Evolutionary conservation across 1,284 basidiomycete genomes (phyloP).

Genomic region (Moesziomyces sp.): DNA sequence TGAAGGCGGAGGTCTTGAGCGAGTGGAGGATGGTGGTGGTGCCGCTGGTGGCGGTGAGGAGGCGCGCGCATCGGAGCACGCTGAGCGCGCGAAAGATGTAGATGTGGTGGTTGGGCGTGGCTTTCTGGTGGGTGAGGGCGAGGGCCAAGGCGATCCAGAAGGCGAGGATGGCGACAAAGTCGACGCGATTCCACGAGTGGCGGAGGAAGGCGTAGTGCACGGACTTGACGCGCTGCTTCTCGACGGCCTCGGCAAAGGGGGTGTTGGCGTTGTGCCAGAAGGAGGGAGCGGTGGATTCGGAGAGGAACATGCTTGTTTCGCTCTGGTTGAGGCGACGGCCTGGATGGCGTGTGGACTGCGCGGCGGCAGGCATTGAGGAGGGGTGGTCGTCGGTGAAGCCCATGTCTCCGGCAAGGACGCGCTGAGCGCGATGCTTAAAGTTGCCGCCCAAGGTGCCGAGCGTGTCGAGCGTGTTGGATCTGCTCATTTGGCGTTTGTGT

Average conservation of each 20-base stretch:
- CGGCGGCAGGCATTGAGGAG: background rate
- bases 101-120: constrained; percentile 76
- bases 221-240: constrained; percentile 67
- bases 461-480: constrained; percentile 59
- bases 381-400: constrained; percentile 12
- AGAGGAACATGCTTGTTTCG: constrained; percentile 45
- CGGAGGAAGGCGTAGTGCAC: constrained; percentile 77
- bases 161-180: constrained; percentile 82
- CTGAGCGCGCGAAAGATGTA: constrained; percentile 90
- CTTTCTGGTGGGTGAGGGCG: constrained; percentile 76
- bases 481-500: constrained; percentile 43
- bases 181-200: constrained; percentile 93
- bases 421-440: constrained; percentile 45
- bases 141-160: constrained; percentile 84
- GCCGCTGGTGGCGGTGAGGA: constrained; percentile 89
- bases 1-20: constrained; percentile 86
- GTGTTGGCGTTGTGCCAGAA: constrained; percentile 45
- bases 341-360: constrained; percentile 16
- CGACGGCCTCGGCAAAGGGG: constrained; percentile 71
- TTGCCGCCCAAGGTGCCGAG: constrained; percentile 48
- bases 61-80: constrained; percentile 82
- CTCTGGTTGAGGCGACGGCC: constrained; percentile 34
- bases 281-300: constrained; percentile 30
- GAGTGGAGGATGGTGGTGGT: constrained; percentile 94
- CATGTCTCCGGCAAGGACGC: constrained; percentile 29